phyloP scores from a whole-genome alignment of 1,139 yeast species.

The Candida gigantensis region DNA sequence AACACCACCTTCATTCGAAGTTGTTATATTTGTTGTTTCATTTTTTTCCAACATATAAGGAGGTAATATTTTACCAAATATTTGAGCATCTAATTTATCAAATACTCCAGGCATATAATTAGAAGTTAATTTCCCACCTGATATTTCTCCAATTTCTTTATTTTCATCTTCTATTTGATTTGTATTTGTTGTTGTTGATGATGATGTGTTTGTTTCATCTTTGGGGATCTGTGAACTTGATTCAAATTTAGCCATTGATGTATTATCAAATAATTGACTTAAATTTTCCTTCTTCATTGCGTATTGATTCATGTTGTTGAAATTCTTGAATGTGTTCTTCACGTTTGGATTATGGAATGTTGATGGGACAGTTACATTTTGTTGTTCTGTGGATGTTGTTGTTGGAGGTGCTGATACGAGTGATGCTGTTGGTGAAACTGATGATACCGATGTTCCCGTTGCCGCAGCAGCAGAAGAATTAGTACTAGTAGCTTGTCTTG shows the following conservation, averaged over 20 bases:
- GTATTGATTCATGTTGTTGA: conserved; percentile 37
- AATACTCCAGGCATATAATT: conserved; percentile 74
- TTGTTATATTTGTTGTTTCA: conserved; percentile 8
- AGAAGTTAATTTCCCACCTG: conserved; percentile 12
- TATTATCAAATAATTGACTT: conserved; percentile 15
- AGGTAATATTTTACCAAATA: conserved; percentile 80
- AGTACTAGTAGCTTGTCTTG: conserved; percentile 17
- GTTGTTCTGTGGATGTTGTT: too few relatives aligned
- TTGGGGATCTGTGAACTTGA: conserved; percentile 14
- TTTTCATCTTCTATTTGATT: conserved; percentile 12
- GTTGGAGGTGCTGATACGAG: too few relatives aligned
- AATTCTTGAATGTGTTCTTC: conserved; percentile 32
- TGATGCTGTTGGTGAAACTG: background rate
- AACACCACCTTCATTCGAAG: too few relatives aligned
- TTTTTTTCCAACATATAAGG: conserved; percentile 69
- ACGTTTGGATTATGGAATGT: conserved; percentile 22
- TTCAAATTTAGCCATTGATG: conserved; percentile 15
- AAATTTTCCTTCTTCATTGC: conserved; percentile 11
- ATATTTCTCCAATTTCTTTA: conserved; percentile 13
- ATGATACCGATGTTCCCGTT: background rate
- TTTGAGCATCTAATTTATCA: conserved; percentile 79
- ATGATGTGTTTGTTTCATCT: conserved; percentile 8
- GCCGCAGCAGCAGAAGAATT: background rate
- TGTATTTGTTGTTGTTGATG: too few relatives aligned
- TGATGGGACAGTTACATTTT: conserved; percentile 3